Percentiles rank a stretch among this genome's conserved stretches.
Evolutionary conservation across 768 basidiomycete genomes (phyloP).

Genomic region (Lactarius vividus): DNA sequence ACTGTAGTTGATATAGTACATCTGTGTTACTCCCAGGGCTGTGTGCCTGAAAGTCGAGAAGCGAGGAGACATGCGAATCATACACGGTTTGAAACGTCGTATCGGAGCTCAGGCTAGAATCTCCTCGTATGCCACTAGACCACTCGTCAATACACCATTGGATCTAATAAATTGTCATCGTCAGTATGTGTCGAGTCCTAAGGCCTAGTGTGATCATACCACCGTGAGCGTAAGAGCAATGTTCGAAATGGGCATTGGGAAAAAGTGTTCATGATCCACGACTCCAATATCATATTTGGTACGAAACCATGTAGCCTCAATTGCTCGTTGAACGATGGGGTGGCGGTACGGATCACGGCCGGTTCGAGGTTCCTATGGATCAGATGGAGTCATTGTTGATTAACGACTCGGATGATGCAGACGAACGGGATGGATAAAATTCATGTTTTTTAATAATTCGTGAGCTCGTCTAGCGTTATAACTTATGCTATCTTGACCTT

Average conservation of each 20-base stretch:
- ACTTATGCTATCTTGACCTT: not conserved
- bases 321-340: conserved; percentile 3
- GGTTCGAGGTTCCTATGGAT: not conserved
- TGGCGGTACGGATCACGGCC: not conserved
- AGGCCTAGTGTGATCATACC: too few relatives aligned
- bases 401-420: not conserved
- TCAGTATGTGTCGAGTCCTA: too few relatives aligned
- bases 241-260: not conserved
- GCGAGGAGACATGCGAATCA: not conserved
- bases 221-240: not conserved
- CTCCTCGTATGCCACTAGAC: not conserved
- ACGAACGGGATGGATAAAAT: conserved; percentile 9
- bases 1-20: too few relatives aligned
- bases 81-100: not conserved
- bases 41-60: not conserved
- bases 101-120: not conserved
- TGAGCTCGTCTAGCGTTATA: not conserved
- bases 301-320: conserved; percentile 1
- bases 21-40: not conserved
- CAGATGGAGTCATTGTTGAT: not conserved
- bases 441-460: conserved; percentile 14
- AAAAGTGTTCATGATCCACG: not conserved
- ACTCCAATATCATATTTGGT: not conserved
- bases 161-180: not conserved
- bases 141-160: not conserved